These are phyloP conservation scores for Plasmodium cynomolgi DNA, from an alignment of 169 alveolate species.

Conservation along the genomic window DNA sequence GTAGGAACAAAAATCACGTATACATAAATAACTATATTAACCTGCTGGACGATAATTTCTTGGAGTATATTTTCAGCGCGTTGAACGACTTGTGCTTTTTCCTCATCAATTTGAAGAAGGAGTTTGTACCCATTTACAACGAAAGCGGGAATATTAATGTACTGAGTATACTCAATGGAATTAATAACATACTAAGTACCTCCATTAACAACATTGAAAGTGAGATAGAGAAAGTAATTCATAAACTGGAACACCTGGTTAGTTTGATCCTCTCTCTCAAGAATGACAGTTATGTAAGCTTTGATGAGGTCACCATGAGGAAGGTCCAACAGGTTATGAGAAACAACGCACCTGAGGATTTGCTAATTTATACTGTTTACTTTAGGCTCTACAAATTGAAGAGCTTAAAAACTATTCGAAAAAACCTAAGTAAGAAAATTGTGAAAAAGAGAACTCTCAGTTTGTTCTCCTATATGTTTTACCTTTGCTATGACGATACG, in stretches of 20 bases:
- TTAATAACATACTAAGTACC: slow-evolving; percentile 25
- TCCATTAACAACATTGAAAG: slow-evolving; percentile 35
- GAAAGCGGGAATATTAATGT: slow-evolving; percentile 44
- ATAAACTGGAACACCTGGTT: slow-evolving; percentile 37
- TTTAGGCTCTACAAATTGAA: slow-evolving; percentile 48
- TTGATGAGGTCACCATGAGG: slow-evolving; percentile 46
- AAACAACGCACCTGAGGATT: slow-evolving; percentile 3
- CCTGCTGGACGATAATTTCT: slow-evolving; percentile 24
- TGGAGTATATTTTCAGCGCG: slow-evolving; percentile 26
- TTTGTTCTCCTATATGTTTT: slow-evolving; percentile 66
- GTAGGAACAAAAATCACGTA: slow-evolving; percentile 52
- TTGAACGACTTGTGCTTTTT: slow-evolving; percentile 34
- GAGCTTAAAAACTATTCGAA: slow-evolving; percentile 51
- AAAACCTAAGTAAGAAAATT: slow-evolving; percentile 38
- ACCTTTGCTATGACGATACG: slow-evolving; percentile 49
- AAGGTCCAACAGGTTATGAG: background rate
- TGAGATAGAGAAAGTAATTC: slow-evolving; percentile 43
- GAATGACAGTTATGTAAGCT: slow-evolving; percentile 12
- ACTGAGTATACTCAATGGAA: slow-evolving; percentile 13
- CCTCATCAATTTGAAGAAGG: slow-evolving; percentile 10
- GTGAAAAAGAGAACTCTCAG: slow-evolving; percentile 43
- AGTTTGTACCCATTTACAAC: slow-evolving; percentile 36
- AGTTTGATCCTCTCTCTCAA: slow-evolving; percentile 6
- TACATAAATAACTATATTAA: slow-evolving; percentile 57
- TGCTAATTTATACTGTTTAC: slow-evolving; percentile 52